These are phyloP conservation scores for Leccinum angustisporum DNA, from an alignment of 1,284 basidiomycete genomes.

Conservation along the genomic window DNA sequence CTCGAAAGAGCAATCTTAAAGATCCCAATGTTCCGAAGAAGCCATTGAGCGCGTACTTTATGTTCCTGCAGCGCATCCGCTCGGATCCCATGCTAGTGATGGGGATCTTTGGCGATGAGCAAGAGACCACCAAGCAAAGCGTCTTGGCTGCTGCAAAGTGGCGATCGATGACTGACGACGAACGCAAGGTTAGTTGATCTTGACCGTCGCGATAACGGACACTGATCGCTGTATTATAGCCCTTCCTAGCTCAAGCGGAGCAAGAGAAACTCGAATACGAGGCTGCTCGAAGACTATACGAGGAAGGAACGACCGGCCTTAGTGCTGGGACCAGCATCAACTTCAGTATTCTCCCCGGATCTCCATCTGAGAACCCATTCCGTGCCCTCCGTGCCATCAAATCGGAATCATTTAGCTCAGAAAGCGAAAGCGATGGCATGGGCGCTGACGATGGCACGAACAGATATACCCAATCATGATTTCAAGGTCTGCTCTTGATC, in stretches of 20 bases:
- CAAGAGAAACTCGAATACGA: conserved; percentile 93
- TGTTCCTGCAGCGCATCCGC: conserved; percentile 89
- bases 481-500: conserved; percentile 5
- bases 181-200: conserved; percentile 71
- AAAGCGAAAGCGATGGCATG: conserved; percentile 66
- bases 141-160: conserved; percentile 91
- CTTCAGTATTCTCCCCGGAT: conserved; percentile 72
- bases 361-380: conserved; percentile 47
- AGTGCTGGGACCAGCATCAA: conserved; percentile 68
- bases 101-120: conserved; percentile 89
- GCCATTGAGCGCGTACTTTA: conserved; percentile 91
- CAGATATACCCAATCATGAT: conserved; percentile 33
- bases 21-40: conserved; percentile 97
- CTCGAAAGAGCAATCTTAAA: conserved; percentile 92
- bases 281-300: conserved; percentile 75
- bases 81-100: conserved; percentile 69
- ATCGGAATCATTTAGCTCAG: conserved; percentile 52
- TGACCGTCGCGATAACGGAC: conserved; percentile 1
- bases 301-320: conserved; percentile 73
- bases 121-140: conserved; percentile 93
- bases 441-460: conserved; percentile 46
- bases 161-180: conserved; percentile 88
- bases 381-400: conserved; percentile 54
- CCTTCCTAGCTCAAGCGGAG: conserved; percentile 87
- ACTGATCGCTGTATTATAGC: conserved; percentile 46